Base-by-base conservation (phyloP, 352 stramenopile species). In the Phytophthora cajani region DNA sequence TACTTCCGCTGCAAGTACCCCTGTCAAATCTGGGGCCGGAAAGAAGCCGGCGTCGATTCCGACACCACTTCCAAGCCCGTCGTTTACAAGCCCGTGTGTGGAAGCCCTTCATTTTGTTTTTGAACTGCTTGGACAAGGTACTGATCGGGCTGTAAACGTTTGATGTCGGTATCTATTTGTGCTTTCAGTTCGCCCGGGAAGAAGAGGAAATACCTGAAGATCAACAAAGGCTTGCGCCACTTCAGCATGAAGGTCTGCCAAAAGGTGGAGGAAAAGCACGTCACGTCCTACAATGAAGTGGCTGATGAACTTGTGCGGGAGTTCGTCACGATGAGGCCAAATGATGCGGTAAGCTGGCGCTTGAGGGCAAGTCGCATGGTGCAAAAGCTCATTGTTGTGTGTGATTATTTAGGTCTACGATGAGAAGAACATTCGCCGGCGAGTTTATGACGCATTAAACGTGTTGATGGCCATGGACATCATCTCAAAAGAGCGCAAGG, bases 391-490 rank as follows among this genome's bases (percentile, higher is more conserved):
- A 71, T 10, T 53, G 3, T 12, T 52, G 36, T 63, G 33, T 64
- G 16, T 19, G 12, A 65, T n/a, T 30, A 30, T 53, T 47, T 40
- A 94, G 79, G 84, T 90, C n/a, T 97, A 97, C 68, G 92, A 98
- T 64, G 92, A 98, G 62, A 98, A 98, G 67, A 99, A 99, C 70
- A 98, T 99, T 58, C 92, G 97, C 40, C 88, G 97, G 19, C 90
- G 97, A 56, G 96, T 99, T 7, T 99, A 99, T 64, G 97, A 99
- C 68, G 97, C 96, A 32, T 78, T 99, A 14, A 99, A 99, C 73
- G 97, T 99, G 16, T 78, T 99, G 25, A 98, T 99, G 94, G 97
- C 97, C 12, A 98, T 99, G 94, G 96, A 99, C 53, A 99, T 99
- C 58, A 99, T 99, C 59, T 94, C 87, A 30, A 99, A 99, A 77